Evolutionary conservation across 176 grass and related monocot genomes (phyloP).

Genomic region (Carex cristatella): DNA sequence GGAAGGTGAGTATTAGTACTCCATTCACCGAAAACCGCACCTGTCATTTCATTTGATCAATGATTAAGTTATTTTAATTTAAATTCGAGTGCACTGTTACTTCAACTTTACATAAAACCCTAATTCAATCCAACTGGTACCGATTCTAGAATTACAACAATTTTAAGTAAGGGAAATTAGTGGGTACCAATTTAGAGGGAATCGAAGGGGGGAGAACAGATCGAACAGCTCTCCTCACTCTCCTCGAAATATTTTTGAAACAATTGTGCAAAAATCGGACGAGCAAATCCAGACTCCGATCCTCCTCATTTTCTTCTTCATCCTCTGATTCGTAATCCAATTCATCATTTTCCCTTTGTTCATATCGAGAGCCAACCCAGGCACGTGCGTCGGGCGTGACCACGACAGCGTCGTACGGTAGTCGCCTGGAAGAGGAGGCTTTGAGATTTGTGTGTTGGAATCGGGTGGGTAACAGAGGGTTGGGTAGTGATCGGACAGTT

Average conservation of each 20-base stretch:
- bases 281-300: conserved; percentile 79
- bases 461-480: conserved; percentile 11
- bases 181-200: conserved; percentile 66
- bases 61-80: background rate
- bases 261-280: conserved; percentile 54
- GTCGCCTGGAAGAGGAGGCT: conserved; percentile 34
- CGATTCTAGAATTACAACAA: background rate
- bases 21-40: conserved; percentile 96
- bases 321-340: conserved; percentile 42
- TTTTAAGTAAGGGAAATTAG: background rate
- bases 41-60: conserved; percentile 29
- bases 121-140: background rate
- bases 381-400: conserved; percentile 57
- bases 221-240: conserved; percentile 62
- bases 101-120: background rate
- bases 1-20: conserved; percentile 58
- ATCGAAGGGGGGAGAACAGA: conserved; percentile 86
- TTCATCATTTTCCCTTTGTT: conserved; percentile 30
- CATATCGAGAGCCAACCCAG: conserved; percentile 39
- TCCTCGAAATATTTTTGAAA: conserved; percentile 68
- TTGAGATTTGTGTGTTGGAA: conserved; percentile 5
- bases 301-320: conserved; percentile 51
- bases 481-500: background rate
- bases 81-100: background rate
- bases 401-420: conserved; percentile 46